Conservation (phyloP, 352 stramenopile genomes). For the Phytophthora lateralis region DNA sequence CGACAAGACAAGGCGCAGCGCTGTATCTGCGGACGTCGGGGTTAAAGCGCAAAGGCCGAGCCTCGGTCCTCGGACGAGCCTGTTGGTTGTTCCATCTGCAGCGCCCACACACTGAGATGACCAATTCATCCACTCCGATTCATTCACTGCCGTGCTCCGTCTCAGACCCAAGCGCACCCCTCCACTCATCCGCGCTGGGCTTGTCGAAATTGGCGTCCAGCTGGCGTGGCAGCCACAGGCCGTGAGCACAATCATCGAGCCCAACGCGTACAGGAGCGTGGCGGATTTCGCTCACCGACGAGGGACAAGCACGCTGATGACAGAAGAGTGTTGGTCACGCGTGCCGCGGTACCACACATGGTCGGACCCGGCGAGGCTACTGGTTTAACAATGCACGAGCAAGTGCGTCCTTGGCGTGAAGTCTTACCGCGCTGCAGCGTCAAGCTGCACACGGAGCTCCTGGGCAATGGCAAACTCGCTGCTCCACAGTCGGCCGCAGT, state of each 20-base stretch:
- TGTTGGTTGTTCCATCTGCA: too few species aligned
- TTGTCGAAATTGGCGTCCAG: slow-evolving; percentile 3
- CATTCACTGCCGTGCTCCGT: background rate
- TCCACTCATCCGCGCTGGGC: slow-evolving; percentile 8
- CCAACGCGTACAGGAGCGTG: background rate
- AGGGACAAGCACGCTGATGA: slow-evolving; percentile 1
- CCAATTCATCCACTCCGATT: background rate
- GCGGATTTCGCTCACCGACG: slow-evolving; percentile 1
- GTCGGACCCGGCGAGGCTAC: slow-evolving; percentile 1
- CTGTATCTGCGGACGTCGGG: background rate
- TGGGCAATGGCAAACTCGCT: too few species aligned
- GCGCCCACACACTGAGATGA: background rate
- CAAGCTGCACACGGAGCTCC: background rate
- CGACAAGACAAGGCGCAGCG: slow-evolving; percentile 2
- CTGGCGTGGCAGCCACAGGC: background rate
- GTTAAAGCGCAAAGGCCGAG: background rate
- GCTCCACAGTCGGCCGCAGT: background rate
- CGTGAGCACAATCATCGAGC: slow-evolving; percentile 9
- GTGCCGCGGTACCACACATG: slow-evolving; percentile 1
- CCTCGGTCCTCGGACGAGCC: background rate
- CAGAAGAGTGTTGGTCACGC: slow-evolving; percentile 4
- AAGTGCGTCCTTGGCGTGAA: background rate
- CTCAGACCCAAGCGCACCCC: background rate
- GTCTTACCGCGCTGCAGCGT: background rate
- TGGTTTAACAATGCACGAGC: slow-evolving; percentile 1